phyloP scores from a whole-genome alignment of 2,329 filamentous ascomycete species.

The Rutstroemia sp. region DNA sequence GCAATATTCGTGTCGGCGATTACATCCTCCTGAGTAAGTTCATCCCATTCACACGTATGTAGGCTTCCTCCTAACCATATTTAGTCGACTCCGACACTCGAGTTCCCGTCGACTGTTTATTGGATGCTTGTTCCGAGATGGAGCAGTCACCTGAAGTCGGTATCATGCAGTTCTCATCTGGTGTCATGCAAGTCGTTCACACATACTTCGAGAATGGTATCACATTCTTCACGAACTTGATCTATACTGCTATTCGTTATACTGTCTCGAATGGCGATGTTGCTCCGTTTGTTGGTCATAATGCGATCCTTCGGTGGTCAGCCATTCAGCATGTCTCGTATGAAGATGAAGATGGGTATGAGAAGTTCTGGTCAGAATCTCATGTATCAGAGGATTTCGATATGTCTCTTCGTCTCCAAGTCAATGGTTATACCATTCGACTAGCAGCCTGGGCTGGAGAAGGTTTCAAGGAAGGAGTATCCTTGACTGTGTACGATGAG shows the following conservation, averaged over 20 bases:
- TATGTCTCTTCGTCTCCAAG: slow-evolving; percentile 71
- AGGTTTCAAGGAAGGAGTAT: slow-evolving; percentile 79
- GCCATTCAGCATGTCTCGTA: slow-evolving; percentile 69
- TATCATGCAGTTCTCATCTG: slow-evolving; percentile 70
- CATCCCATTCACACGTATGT: too few species aligned
- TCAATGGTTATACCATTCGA: slow-evolving; percentile 64
- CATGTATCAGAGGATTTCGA: slow-evolving; percentile 79
- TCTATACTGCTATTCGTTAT: slow-evolving; percentile 71
- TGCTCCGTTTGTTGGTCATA: slow-evolving; percentile 75
- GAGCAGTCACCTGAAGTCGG: slow-evolving; percentile 71
- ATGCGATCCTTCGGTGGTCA: slow-evolving; percentile 68
- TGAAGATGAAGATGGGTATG: slow-evolving; percentile 60
- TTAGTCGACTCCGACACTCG: slow-evolving; percentile 68
- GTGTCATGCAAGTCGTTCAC: slow-evolving; percentile 71
- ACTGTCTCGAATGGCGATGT: slow-evolving; percentile 72
- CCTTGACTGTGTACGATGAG: slow-evolving; percentile 78
- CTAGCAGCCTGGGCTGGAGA: slow-evolving; percentile 66
- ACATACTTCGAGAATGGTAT: slow-evolving; percentile 67
- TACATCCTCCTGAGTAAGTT: slow-evolving; percentile 60
- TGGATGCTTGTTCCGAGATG: slow-evolving; percentile 77
- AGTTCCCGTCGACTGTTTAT: slow-evolving; percentile 67
- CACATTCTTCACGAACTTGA: slow-evolving; percentile 65
- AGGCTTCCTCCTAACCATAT: slow-evolving; percentile 12
- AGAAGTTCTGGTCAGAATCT: slow-evolving; percentile 76
- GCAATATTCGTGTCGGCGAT: slow-evolving; percentile 79